Percentiles rank a stretch among this genome's conserved stretches.
Evolutionary conservation across 2,329 filamentous ascomycete species (phyloP).

Genomic region (Aspergillus arachidicola): DNA sequence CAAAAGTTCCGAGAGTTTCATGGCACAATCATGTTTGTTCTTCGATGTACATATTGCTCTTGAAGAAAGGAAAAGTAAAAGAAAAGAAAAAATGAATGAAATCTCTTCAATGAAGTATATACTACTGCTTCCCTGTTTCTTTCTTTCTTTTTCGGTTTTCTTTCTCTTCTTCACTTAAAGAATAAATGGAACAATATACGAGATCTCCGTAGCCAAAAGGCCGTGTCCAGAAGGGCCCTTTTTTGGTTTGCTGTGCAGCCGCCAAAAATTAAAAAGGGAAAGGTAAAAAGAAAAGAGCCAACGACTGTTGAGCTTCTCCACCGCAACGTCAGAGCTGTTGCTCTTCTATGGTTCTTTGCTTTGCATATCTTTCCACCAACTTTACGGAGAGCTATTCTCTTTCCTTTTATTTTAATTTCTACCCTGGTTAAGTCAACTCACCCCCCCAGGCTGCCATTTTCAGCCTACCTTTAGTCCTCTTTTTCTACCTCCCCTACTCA

Average conservation of each 20-base stretch:
- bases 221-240: conserved; percentile 1
- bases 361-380: background rate
- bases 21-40: background rate
- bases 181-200: background rate
- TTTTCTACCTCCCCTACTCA: background rate
- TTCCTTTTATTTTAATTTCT: conserved; percentile 7
- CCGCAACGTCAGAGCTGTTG: conserved; percentile 23
- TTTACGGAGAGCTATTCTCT: background rate
- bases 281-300: background rate
- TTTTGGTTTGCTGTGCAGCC: conserved; percentile 1
- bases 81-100: background rate
- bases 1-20: background rate
- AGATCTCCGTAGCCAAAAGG: background rate
- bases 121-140: too few species aligned
- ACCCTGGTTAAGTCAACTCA: background rate
- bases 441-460: background rate
- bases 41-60: background rate
- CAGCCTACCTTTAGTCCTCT: conserved; percentile 1
- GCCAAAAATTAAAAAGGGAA: background rate
- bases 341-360: conserved; percentile 7
- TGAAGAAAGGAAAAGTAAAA: background rate
- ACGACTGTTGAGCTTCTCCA: conserved; percentile 13
- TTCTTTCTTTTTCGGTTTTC: too few species aligned
- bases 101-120: too few species aligned
- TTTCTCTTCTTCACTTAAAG: too few species aligned